A percentile compares a stretch with the other conserved stretches of the same genome.
Conservation (phyloP, 768 basidiomycete genomes). For the Lactarius hatsudake region DNA sequence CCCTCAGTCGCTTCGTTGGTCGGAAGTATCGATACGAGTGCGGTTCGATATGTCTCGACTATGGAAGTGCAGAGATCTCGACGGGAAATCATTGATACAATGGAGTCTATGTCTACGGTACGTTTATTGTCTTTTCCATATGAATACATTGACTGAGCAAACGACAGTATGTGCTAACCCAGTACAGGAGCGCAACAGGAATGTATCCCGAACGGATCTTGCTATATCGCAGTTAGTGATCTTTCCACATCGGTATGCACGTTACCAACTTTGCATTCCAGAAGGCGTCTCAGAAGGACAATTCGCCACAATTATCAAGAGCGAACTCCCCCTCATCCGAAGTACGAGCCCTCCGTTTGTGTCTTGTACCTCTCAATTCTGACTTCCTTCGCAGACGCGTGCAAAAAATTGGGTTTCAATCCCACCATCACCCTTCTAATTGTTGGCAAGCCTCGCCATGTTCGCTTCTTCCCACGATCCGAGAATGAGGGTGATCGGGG, state of each 20-base stretch:
- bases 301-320: constrained; percentile 47
- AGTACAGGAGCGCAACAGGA: constrained; percentile 59
- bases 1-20: constrained; percentile 83
- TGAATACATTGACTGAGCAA: background rate
- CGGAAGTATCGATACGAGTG: constrained; percentile 72
- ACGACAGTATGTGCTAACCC: constrained; percentile 48
- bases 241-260: background rate
- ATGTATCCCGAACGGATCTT: constrained; percentile 68
- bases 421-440: constrained; percentile 73
- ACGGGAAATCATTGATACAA: constrained; percentile 73
- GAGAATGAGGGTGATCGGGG: constrained; percentile 54
- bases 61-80: constrained; percentile 65
- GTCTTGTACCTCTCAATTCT: background rate
- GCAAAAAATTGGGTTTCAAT: constrained; percentile 51
- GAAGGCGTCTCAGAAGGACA: constrained; percentile 60
- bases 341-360: constrained; percentile 38
- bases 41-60: constrained; percentile 65
- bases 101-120: constrained; percentile 64
- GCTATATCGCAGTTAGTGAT: constrained; percentile 62
- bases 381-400: constrained; percentile 52
- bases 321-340: constrained; percentile 58
- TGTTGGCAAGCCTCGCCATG: constrained; percentile 76
- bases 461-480: constrained; percentile 55
- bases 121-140: constrained; percentile 10
- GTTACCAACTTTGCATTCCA: constrained; percentile 21